Conservation (phyloP, 441 rosid species). For the Mallotus japonicus region DNA sequence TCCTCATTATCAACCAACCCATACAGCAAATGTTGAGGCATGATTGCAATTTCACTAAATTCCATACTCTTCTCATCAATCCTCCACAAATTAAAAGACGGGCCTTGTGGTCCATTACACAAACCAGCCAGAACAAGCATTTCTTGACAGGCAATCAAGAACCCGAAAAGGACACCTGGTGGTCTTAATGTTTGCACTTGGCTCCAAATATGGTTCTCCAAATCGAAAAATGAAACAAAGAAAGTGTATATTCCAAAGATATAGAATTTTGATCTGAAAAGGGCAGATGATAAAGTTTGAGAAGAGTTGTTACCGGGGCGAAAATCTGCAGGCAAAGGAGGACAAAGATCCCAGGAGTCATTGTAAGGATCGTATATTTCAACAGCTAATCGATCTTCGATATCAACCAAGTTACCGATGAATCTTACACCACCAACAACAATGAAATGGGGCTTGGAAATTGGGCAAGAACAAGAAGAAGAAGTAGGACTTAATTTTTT, state of each 20-base stretch:
- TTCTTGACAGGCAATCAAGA: constrained; percentile 50
- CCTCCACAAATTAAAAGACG: constrained; percentile 67
- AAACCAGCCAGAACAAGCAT: constrained; percentile 73
- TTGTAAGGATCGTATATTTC: constrained; percentile 57
- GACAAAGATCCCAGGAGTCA: constrained; percentile 64
- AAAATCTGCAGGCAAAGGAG: constrained; percentile 74
- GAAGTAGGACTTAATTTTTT: too few species aligned
- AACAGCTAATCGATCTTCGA: constrained; percentile 65
- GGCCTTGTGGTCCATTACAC: constrained; percentile 43
- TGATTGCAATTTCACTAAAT: constrained; percentile 61
- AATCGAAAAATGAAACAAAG: constrained; percentile 57
- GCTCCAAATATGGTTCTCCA: constrained; percentile 57
- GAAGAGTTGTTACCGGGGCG: constrained; percentile 51
- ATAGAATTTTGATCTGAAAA: constrained; percentile 47
- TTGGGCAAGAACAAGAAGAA: background rate
- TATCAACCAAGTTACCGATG: constrained; percentile 71
- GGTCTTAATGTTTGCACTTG: constrained; percentile 71
- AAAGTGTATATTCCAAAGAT: constrained; percentile 58
- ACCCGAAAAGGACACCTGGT: constrained; percentile 62
- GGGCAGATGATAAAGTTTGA: constrained; percentile 59
- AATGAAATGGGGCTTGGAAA: constrained; percentile 32
- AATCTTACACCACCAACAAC: constrained; percentile 73
- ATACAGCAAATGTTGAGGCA: constrained; percentile 62
- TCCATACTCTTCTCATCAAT: constrained; percentile 55
- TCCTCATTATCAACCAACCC: constrained; percentile 66